These are phyloP conservation scores for Hansfordia pulvinata DNA, from an alignment of 2,329 filamentous ascomycete genomes.

Conservation along the genomic window DNA sequence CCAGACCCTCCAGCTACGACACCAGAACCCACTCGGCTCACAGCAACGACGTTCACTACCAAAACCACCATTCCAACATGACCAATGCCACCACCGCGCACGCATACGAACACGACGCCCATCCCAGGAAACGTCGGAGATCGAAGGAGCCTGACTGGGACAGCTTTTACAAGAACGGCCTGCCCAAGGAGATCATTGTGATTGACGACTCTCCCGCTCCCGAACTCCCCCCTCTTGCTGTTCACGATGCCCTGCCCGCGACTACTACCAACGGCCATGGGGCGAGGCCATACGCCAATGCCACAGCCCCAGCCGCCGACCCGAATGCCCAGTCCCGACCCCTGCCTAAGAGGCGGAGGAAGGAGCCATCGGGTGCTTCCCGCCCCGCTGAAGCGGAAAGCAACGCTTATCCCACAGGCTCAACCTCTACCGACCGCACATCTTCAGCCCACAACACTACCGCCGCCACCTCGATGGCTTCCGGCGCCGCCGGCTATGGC, in stretches of 20 bases:
- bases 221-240: too few relatives aligned
- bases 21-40: slow-evolving; percentile 18
- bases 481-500: slow-evolving; percentile 49
- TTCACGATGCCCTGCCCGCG: slow-evolving; percentile 18
- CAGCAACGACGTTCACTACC: too few relatives aligned
- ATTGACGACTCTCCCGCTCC: slow-evolving; percentile 60
- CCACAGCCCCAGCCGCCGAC: slow-evolving; percentile 21
- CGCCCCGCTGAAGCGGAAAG: slow-evolving; percentile 56
- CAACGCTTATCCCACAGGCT: slow-evolving; percentile 56
- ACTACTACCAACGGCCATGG: slow-evolving; percentile 15
- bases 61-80: slow-evolving; percentile 20
- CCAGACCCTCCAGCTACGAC: slow-evolving; percentile 14
- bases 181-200: slow-evolving; percentile 75
- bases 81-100: slow-evolving; percentile 16
- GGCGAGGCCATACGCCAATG: slow-evolving; percentile 30
- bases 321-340: slow-evolving; percentile 38
- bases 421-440: slow-evolving; percentile 74
- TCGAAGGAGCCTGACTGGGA: slow-evolving; percentile 62
- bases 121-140: slow-evolving; percentile 37
- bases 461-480: slow-evolving; percentile 75
- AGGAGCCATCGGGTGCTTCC: slow-evolving; percentile 58
- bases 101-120: slow-evolving; percentile 13
- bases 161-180: slow-evolving; percentile 69
- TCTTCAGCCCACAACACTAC: slow-evolving; percentile 73
- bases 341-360: slow-evolving; percentile 77